phyloP scores from a whole-genome alignment of 2,329 filamentous ascomycete species.

The Colletotrichum simmondsii region DNA sequence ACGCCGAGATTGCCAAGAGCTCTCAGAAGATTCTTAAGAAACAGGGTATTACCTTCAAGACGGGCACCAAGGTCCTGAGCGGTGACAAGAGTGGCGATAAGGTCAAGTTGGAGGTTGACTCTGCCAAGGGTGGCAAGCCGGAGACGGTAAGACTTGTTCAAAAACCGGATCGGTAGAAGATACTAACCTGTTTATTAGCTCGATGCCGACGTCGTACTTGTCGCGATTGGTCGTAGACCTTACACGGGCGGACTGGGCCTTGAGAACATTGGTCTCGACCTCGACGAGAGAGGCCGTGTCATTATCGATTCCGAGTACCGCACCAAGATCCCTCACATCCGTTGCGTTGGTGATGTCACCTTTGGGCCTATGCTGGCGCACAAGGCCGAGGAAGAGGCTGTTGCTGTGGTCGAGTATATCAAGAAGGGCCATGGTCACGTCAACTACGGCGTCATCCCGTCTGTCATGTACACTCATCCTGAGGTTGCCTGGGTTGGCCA shows the following conservation, averaged over 20 bases:
- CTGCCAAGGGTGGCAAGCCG: slow-evolving; percentile 95
- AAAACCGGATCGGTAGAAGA: not conserved
- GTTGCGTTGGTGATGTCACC: slow-evolving; percentile 94
- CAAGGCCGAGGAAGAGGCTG: slow-evolving; percentile 98
- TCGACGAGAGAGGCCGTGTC: slow-evolving; percentile 92
- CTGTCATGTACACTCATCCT: slow-evolving; percentile 99
- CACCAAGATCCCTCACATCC: slow-evolving; percentile 97
- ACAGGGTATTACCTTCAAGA: slow-evolving; percentile 98
- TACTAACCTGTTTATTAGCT: slow-evolving; percentile 63
- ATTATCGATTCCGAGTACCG: slow-evolving; percentile 99
- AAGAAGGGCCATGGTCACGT: slow-evolving; percentile 98
- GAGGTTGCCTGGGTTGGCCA: slow-evolving; percentile 99
- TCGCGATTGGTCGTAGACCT: slow-evolving; percentile 94
- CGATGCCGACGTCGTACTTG: slow-evolving; percentile 93
- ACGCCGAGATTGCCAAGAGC: slow-evolving; percentile 89
- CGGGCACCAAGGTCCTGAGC: slow-evolving; percentile 91
- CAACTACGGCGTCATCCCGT: slow-evolving; percentile 98
- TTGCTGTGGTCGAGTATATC: slow-evolving; percentile 95
- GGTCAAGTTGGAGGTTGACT: slow-evolving; percentile 86
- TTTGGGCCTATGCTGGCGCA: slow-evolving; percentile 99
- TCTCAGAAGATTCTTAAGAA: slow-evolving; percentile 93
- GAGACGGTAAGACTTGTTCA: slow-evolving; percentile 75
- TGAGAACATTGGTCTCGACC: slow-evolving; percentile 92
- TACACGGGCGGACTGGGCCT: slow-evolving; percentile 93
- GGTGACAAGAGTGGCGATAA: slow-evolving; percentile 84